These are phyloP conservation scores for Clohesyomyces aquaticus DNA, from an alignment of 495 filamentous ascomycete genomes.

Conservation along the genomic window DNA sequence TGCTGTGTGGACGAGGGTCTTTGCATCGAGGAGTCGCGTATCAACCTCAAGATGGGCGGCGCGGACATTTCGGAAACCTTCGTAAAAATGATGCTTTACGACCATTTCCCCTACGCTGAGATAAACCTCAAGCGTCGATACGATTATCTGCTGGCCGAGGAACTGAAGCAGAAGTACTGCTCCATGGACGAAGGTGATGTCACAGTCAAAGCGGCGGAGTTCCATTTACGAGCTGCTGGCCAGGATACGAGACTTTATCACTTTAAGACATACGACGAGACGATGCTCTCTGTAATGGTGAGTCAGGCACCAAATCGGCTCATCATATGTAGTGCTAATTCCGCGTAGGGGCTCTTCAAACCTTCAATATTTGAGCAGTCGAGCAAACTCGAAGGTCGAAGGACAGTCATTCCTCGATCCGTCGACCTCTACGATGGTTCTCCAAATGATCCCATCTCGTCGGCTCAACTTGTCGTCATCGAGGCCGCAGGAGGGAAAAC, in stretches of 20 bases:
- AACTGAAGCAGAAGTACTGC: slow-evolving; percentile 87
- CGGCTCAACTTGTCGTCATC: slow-evolving; percentile 77
- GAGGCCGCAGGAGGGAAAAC: slow-evolving; percentile 46
- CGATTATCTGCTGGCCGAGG: slow-evolving; percentile 91
- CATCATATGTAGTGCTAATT: slow-evolving; percentile 13
- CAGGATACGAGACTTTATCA: slow-evolving; percentile 87
- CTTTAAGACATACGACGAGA: slow-evolving; percentile 95
- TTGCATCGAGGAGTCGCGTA: slow-evolving; percentile 84
- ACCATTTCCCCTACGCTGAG: slow-evolving; percentile 90
- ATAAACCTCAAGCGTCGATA: slow-evolving; percentile 89
- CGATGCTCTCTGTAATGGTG: slow-evolving; percentile 85
- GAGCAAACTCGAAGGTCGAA: slow-evolving; percentile 74
- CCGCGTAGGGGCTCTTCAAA: slow-evolving; percentile 63
- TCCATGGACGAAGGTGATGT: slow-evolving; percentile 85
- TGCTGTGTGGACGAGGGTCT: slow-evolving; percentile 97
- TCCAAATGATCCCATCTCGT: slow-evolving; percentile 84
- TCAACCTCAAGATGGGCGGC: slow-evolving; percentile 94
- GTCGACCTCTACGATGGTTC: slow-evolving; percentile 91
- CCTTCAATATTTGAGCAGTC: slow-evolving; percentile 82
- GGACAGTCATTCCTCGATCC: slow-evolving; percentile 78
- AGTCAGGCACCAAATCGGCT: slow-evolving; percentile 40
- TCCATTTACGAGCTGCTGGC: slow-evolving; percentile 84
- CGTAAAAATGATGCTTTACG: slow-evolving; percentile 94
- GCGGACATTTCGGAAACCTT: slow-evolving; percentile 92
- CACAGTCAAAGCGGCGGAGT: slow-evolving; percentile 77